Conservation (phyloP, 169 alveolate genomes). For the Cryptosporidium andersoni region DNA sequence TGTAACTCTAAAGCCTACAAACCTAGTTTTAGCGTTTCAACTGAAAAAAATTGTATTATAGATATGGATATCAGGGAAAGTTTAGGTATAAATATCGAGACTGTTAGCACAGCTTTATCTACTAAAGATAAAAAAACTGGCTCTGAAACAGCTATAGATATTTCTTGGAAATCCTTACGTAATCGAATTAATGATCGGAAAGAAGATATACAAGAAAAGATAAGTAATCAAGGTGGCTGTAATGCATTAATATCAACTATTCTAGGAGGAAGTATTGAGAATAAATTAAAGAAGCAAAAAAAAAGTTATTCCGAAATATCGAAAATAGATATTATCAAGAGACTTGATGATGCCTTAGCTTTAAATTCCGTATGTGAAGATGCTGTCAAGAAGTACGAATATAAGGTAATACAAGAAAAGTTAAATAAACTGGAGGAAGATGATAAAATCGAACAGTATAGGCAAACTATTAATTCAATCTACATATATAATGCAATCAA, state of each 20-base stretch:
- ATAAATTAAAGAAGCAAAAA: background rate
- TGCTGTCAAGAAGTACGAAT: slow-evolving; percentile 4
- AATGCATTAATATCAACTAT: background rate
- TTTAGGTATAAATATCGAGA: background rate
- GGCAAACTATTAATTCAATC: slow-evolving; percentile 8
- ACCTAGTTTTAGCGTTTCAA: background rate
- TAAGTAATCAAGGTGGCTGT: background rate
- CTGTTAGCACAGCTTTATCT: background rate
- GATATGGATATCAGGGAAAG: background rate
- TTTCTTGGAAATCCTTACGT: slow-evolving; percentile 3
- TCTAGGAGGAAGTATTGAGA: background rate
- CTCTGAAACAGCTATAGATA: background rate
- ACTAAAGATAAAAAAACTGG: background rate
- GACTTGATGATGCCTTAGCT: slow-evolving; percentile 19
- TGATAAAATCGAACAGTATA: slow-evolving; percentile 13
- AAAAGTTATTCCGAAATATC: background rate
- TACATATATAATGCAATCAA: slow-evolving; percentile 26
- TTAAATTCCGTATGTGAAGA: slow-evolving; percentile 22
- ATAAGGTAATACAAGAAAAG: background rate
- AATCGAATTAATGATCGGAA: background rate
- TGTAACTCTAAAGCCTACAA: slow-evolving; percentile 27
- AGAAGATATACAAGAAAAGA: background rate
- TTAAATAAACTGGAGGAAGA: slow-evolving; percentile 16
- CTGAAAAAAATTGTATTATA: background rate
- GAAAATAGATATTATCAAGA: background rate